Conservation (phyloP, 345 rosid genomes). For the Euphorbia peplus region DNA sequence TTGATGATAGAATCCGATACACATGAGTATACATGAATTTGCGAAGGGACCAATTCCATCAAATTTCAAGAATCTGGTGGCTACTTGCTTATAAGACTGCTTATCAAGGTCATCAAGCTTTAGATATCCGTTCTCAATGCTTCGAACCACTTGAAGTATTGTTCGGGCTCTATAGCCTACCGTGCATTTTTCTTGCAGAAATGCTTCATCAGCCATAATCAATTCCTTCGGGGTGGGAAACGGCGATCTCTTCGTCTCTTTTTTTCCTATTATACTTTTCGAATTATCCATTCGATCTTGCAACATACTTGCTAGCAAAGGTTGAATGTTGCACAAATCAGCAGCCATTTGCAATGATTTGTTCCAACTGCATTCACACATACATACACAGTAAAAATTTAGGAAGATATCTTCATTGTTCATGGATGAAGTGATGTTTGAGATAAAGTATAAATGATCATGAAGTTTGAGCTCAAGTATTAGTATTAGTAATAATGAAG, state of each 20-base stretch:
- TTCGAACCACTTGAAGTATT: slow-evolving; percentile 30
- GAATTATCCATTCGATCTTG: slow-evolving; percentile 13
- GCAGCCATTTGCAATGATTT: too few species aligned
- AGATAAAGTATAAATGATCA: too few species aligned
- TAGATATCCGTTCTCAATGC: slow-evolving; percentile 24
- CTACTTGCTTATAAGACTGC: not conserved
- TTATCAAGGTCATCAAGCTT: slow-evolving; percentile 24
- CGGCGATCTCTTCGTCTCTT: slow-evolving; percentile 5
- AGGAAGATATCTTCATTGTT: too few species aligned
- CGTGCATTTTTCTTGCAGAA: slow-evolving; percentile 26
- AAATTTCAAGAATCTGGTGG: slow-evolving; percentile 10
- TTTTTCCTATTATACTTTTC: not conserved
- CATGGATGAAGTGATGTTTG: too few species aligned
- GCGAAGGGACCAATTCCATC: slow-evolving; percentile 45
- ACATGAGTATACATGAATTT: slow-evolving; percentile 41
- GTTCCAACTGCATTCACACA: too few species aligned
- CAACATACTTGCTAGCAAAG: too few species aligned
- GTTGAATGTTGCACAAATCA: too few species aligned
- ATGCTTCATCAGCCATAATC: slow-evolving; percentile 19
- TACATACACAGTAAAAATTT: too few species aligned
- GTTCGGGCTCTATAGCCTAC: slow-evolving; percentile 44
- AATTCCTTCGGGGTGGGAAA: slow-evolving; percentile 47
- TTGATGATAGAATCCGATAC: slow-evolving; percentile 41
- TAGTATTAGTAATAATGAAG: too few species aligned
- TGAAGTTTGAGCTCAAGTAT: too few species aligned